These are phyloP conservation scores for Cytospora leucostoma DNA, from an alignment of 2,329 filamentous ascomycete genomes.

Conservation along the genomic window DNA sequence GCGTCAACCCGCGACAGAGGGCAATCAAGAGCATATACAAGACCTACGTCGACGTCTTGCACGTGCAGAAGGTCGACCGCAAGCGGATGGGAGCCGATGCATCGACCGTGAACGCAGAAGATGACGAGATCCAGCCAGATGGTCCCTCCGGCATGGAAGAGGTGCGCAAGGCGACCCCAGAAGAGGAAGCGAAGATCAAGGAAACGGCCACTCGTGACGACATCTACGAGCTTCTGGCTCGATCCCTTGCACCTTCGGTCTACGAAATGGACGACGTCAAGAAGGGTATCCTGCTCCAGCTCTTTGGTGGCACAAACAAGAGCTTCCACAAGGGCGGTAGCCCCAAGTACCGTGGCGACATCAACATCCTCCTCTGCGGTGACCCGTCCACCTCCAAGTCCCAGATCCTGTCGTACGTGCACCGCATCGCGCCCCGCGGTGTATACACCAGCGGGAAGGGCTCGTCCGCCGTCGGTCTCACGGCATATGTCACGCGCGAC, in stretches of 20 bases:
- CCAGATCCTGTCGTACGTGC: slow-evolving; percentile 89
- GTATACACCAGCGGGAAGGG: slow-evolving; percentile 83
- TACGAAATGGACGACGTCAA: slow-evolving; percentile 99
- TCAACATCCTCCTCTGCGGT: slow-evolving; percentile 95
- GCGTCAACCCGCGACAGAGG: slow-evolving; percentile 89
- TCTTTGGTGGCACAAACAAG: slow-evolving; percentile 98
- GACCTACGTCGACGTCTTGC: slow-evolving; percentile 93
- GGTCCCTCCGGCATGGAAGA: slow-evolving; percentile 73
- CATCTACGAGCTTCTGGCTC: slow-evolving; percentile 88
- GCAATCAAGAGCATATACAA: slow-evolving; percentile 96
- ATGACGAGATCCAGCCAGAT: slow-evolving; percentile 61
- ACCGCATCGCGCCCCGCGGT: slow-evolving; percentile 91
- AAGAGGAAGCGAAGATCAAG: slow-evolving; percentile 88
- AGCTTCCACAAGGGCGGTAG: slow-evolving; percentile 95
- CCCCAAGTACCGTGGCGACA: slow-evolving; percentile 93
- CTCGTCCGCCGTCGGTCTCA: slow-evolving; percentile 79
- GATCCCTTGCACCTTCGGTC: slow-evolving; percentile 90
- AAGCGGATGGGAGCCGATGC: slow-evolving; percentile 89
- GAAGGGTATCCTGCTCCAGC: slow-evolving; percentile 93
- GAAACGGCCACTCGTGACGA: slow-evolving; percentile 77
- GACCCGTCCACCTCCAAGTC: slow-evolving; percentile 97
- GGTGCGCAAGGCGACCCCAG: slow-evolving; percentile 76
- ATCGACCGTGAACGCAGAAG: slow-evolving; percentile 83
- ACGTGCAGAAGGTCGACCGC: slow-evolving; percentile 95
- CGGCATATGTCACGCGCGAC: slow-evolving; percentile 78